Evolutionary conservation across 2,329 filamentous ascomycete genomes (phyloP).

Genomic region (Alternaria viburni): DNA sequence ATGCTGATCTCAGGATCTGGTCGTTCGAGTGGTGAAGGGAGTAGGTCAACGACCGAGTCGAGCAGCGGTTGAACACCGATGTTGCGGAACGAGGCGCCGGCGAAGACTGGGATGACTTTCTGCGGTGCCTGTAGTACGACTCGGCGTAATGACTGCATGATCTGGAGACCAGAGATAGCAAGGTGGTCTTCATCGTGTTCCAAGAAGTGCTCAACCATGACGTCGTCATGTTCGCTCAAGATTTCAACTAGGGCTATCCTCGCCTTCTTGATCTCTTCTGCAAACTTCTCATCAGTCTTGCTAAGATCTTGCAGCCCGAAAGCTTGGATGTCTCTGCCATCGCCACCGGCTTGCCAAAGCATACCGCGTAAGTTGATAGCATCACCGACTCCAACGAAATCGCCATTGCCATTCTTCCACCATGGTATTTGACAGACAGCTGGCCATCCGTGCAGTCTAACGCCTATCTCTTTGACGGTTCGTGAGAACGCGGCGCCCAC

Average conservation of each 20-base stretch:
- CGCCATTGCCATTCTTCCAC: constrained; percentile 77
- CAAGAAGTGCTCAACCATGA: constrained; percentile 82
- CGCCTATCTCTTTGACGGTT: constrained; percentile 84
- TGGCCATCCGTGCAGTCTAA: constrained; percentile 81
- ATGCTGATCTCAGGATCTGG: constrained; percentile 80
- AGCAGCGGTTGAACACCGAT: constrained; percentile 92
- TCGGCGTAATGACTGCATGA: constrained; percentile 76
- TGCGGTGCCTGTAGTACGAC: constrained; percentile 73
- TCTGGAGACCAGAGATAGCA: constrained; percentile 67
- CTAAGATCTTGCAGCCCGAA: constrained; percentile 63
- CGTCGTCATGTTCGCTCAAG: constrained; percentile 86
- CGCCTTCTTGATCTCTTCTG: constrained; percentile 74
- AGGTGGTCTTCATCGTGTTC: constrained; percentile 76
- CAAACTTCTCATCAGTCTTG: constrained; percentile 57
- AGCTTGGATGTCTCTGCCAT: constrained; percentile 67
- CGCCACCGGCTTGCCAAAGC: constrained; percentile 71
- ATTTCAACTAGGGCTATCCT: constrained; percentile 80
- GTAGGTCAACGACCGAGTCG: constrained; percentile 84
- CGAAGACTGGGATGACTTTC: constrained; percentile 82
- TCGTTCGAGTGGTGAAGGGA: constrained; percentile 81
- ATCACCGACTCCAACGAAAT: constrained; percentile 84
- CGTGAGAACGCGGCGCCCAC: constrained; percentile 82
- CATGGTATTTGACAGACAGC: constrained; percentile 94
- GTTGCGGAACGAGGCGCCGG: constrained; percentile 90
- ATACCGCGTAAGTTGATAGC: constrained; percentile 77